phyloP scores from a whole-genome alignment of 768 basidiomycete species.

The Porpolomopsis calyptriformis region DNA sequence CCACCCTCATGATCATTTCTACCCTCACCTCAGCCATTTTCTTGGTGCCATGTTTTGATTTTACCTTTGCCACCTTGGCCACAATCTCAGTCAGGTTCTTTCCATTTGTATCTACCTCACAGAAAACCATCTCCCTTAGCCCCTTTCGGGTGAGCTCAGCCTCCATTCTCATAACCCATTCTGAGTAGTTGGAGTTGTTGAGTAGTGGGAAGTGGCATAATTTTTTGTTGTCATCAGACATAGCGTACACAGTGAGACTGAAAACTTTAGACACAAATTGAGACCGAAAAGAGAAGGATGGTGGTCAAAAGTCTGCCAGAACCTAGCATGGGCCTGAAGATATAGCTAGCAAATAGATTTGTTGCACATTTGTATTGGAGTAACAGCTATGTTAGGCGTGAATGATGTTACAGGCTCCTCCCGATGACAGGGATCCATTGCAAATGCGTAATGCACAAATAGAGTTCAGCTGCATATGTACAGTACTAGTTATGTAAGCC shows the following conservation, averaged over 20 bases:
- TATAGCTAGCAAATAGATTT: too few relatives aligned
- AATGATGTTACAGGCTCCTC: not conserved
- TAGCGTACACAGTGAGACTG: too few relatives aligned
- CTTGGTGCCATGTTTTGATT: conserved; percentile 3
- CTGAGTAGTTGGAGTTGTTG: conserved; percentile 16
- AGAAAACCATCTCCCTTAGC: conserved; percentile 9
- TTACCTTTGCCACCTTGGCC: conserved; percentile 5
- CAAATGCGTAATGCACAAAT: not conserved
- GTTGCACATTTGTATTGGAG: too few relatives aligned
- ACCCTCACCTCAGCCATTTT: conserved; percentile 19
- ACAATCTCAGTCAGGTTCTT: not conserved
- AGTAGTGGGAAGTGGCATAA: conserved; percentile 15
- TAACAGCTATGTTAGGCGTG: too few relatives aligned
- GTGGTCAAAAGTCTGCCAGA: too few relatives aligned
- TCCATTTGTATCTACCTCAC: conserved; percentile 1
- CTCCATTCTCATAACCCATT: conserved; percentile 18
- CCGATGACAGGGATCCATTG: not conserved
- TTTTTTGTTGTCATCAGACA: too few relatives aligned
- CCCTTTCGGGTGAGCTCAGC: conserved; percentile 13
- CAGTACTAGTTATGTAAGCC: not conserved
- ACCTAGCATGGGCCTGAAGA: too few relatives aligned
- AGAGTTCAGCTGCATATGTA: not conserved
- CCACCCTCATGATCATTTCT: conserved; percentile 19
- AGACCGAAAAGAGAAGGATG: too few relatives aligned
- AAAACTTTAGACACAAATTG: too few relatives aligned